These are phyloP conservation scores for Beauveria scarabaeidicola DNA, from an alignment of 2,329 filamentous ascomycete genomes.

Conservation along the genomic window DNA sequence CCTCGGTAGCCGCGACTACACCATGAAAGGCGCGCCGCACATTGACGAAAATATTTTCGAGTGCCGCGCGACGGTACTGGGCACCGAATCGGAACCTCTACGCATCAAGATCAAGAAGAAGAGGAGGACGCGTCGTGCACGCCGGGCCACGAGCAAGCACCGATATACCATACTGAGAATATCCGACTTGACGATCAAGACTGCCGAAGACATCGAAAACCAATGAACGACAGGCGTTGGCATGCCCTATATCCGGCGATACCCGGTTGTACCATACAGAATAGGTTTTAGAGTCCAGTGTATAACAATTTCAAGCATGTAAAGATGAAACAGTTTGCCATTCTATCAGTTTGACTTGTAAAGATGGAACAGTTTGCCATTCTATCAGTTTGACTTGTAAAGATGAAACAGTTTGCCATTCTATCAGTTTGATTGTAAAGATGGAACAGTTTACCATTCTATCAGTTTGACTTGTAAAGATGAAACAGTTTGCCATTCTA, in stretches of 20 bases:
- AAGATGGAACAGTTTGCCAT: neutral
- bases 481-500: neutral
- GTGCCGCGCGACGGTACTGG: constrained; percentile 77
- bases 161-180: constrained; percentile 79
- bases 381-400: neutral
- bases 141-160: constrained; percentile 81
- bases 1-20: constrained; percentile 83
- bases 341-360: neutral
- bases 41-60: constrained; percentile 78
- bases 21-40: constrained; percentile 72
- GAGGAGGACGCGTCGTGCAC: constrained; percentile 63
- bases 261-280: constrained; percentile 6
- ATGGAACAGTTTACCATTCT: neutral
- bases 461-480: neutral
- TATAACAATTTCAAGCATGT: constrained; percentile 6
- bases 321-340: neutral
- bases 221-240: neutral
- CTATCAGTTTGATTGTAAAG: neutral
- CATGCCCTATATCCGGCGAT: neutral
- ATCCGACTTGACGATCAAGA: constrained; percentile 64
- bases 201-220: constrained; percentile 28
- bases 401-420: neutral
- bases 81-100: constrained; percentile 73
- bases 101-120: constrained; percentile 74
- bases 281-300: constrained; percentile 1